phyloP scores from a whole-genome alignment of 768 basidiomycete species.

The Boletus huronensis region DNA sequence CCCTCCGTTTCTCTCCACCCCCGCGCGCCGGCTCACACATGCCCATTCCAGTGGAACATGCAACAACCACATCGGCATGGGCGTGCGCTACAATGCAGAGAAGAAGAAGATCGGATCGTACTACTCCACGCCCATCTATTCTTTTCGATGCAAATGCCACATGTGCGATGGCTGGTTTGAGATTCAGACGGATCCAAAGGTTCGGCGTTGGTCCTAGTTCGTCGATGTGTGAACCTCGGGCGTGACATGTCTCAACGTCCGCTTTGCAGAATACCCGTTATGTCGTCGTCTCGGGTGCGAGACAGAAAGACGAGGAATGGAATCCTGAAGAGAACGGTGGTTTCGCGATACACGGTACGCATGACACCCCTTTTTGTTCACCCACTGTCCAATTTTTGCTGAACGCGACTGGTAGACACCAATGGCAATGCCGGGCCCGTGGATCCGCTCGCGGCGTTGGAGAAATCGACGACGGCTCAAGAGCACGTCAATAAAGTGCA shows the following conservation, averaged over 20 bases:
- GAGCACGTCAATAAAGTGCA: slow-evolving; percentile 69
- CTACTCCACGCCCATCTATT: slow-evolving; percentile 91
- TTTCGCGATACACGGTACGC: slow-evolving; percentile 78
- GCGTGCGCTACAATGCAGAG: slow-evolving; percentile 99
- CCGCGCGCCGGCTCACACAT: background rate
- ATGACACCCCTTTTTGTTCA: background rate
- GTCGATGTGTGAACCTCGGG: background rate
- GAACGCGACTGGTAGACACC: slow-evolving; percentile 49
- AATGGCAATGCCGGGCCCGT: slow-evolving; percentile 57
- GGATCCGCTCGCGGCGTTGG: slow-evolving; percentile 85
- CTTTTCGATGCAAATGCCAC: slow-evolving; percentile 97
- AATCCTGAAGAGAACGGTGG: slow-evolving; percentile 95
- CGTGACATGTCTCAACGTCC: background rate
- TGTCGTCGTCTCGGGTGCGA: slow-evolving; percentile 88
- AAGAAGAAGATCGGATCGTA: slow-evolving; percentile 97
- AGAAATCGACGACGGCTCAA: slow-evolving; percentile 82
- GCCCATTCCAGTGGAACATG: slow-evolving; percentile 70
- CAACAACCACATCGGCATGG: slow-evolving; percentile 96
- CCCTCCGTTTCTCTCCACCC: too few species aligned
- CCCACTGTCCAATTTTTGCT: background rate
- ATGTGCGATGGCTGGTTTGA: slow-evolving; percentile 97
- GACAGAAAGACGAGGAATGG: slow-evolving; percentile 95
- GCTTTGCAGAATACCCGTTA: slow-evolving; percentile 83
- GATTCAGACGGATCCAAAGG: slow-evolving; percentile 96
- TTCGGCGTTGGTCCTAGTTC: slow-evolving; percentile 26